phyloP scores from a whole-genome alignment of 495 filamentous ascomycete species.

The Thozetella sp. region DNA sequence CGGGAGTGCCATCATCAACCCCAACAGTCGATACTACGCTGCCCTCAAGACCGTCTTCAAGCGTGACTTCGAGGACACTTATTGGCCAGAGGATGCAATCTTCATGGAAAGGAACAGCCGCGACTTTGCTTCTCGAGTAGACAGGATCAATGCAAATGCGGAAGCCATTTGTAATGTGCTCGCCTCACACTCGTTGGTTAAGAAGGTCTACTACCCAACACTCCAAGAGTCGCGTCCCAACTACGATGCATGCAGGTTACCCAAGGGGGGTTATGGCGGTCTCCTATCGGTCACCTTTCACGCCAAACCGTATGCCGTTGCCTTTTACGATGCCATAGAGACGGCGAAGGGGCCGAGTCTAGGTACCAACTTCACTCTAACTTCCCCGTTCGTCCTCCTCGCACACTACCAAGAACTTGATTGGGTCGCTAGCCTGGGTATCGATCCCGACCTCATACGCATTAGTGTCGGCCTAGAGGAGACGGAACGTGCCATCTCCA shows the following conservation, averaged over 20 bases:
- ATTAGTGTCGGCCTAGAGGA: constrained; percentile 93
- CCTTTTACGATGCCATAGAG: constrained; percentile 85
- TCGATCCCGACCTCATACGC: constrained; percentile 76
- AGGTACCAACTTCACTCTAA: constrained; percentile 94
- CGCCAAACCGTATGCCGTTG: constrained; percentile 66
- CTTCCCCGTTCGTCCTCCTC: constrained; percentile 84
- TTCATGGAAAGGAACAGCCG: constrained; percentile 97
- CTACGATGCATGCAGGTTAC: constrained; percentile 78
- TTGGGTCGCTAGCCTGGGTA: constrained; percentile 81
- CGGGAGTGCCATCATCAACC: constrained; percentile 85
- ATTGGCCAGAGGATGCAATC: constrained; percentile 91
- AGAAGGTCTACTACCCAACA: constrained; percentile 86
- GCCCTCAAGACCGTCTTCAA: constrained; percentile 62
- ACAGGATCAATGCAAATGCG: constrained; percentile 83
- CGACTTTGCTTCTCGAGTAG: constrained; percentile 82
- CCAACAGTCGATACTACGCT: constrained; percentile 70
- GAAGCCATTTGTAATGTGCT: constrained; percentile 79
- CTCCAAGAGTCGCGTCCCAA: constrained; percentile 64
- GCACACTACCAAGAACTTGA: constrained; percentile 93
- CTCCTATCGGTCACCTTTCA: constrained; percentile 83
- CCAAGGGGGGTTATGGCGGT: constrained; percentile 86
- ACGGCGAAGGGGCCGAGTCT: constrained; percentile 93
- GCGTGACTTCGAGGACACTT: constrained; percentile 79
- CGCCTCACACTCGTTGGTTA: constrained; percentile 57
- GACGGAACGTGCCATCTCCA: constrained; percentile 55